phyloP scores from a whole-genome alignment of 2,329 filamentous ascomycete genomes.

The Cladosporium sphaerospermum region DNA sequence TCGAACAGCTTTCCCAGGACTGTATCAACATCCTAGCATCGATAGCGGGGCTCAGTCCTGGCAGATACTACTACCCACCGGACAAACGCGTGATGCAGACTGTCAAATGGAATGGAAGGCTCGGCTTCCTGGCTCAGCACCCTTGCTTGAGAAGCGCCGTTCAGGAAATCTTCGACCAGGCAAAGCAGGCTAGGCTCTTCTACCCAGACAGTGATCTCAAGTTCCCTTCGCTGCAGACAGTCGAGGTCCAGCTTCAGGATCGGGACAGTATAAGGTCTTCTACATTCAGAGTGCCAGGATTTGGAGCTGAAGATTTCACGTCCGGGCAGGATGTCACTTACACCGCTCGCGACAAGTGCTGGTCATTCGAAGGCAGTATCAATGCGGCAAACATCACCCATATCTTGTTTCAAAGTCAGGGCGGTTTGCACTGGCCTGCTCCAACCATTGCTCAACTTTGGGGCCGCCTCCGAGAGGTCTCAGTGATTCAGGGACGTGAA shows the following conservation, averaged over 20 bases:
- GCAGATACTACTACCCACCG: conserved; percentile 39
- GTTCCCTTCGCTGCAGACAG: conserved; percentile 5
- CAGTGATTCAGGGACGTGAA: not conserved
- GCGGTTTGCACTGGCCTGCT: not conserved
- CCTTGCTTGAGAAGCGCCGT: conserved; percentile 28
- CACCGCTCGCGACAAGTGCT: conserved; percentile 11
- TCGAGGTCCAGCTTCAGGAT: conserved; percentile 18
- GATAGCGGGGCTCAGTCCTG: conserved; percentile 31
- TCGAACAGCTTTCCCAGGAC: conserved; percentile 17
- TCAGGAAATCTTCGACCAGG: conserved; percentile 23
- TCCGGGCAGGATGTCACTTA: conserved; percentile 22
- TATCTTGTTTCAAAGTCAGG: not conserved
- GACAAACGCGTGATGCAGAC: conserved; percentile 39
- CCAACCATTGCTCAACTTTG: too few species aligned
- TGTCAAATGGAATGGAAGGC: conserved; percentile 35
- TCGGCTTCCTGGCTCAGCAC: conserved; percentile 39
- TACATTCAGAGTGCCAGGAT: conserved; percentile 25
- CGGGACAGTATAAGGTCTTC: conserved; percentile 29
- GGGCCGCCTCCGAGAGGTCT: not conserved
- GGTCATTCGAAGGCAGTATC: not conserved
- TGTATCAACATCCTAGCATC: conserved; percentile 19
- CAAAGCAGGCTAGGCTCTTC: conserved; percentile 13
- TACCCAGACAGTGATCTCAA: conserved; percentile 9
- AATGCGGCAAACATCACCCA: conserved; percentile 11
- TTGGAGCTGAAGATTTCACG: conserved; percentile 29